Base-by-base conservation (phyloP, 208 protist species). In the Leishmania major region DNA sequence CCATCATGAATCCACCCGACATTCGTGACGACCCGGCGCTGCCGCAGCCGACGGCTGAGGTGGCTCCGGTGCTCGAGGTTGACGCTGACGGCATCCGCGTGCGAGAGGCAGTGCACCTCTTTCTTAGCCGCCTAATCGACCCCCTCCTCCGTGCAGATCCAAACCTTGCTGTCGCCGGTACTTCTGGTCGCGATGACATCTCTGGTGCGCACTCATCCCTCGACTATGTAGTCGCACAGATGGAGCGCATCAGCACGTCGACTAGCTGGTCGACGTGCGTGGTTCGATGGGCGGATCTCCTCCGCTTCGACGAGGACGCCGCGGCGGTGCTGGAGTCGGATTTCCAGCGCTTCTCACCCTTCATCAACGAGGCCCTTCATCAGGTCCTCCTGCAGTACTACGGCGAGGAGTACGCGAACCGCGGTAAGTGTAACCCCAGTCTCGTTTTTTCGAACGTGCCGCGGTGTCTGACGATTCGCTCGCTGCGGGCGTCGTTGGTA, bases 401-500 rank as follows among this genome's bases (percentile, higher is more conserved):
- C 85, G 82, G 86, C 25, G 92, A 96, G 87, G 91, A 93, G 79
- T 97, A 96, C 79, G 82, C 82, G 28, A 96, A 92, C 82, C 90
- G 91, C 43, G 93, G 93, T 51, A 88, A 84, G 70, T 96, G 93
- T 83, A 77, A 86, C 71, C 93, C 93, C 0, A 88, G 77, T 69
- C 81, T 98, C 28, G 93, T 96, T 45, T 98, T 98, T 86, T 96
- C 93, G 0, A 87, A 82, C 45, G 93, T 98, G 13, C 93, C 94
- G 6, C 88, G 91, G 35, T 95, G 88, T 79, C 78, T 91, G 62
- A 99, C 94, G 76, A 95, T 99, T 47, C 96, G 99, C 35, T 92
- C 99, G 28, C 82, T 99, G 59, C 92, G 94, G 40, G 96, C 98
- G 3, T 90, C 92, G 35, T 76, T 96, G 35, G 96, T 99, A 25